A percentile compares a stretch with the other conserved stretches of the same genome.
These are phyloP conservation scores for Tetradesmus obliquus DNA, from an alignment of 139 green algal species.

Conservation along the genomic window DNA sequence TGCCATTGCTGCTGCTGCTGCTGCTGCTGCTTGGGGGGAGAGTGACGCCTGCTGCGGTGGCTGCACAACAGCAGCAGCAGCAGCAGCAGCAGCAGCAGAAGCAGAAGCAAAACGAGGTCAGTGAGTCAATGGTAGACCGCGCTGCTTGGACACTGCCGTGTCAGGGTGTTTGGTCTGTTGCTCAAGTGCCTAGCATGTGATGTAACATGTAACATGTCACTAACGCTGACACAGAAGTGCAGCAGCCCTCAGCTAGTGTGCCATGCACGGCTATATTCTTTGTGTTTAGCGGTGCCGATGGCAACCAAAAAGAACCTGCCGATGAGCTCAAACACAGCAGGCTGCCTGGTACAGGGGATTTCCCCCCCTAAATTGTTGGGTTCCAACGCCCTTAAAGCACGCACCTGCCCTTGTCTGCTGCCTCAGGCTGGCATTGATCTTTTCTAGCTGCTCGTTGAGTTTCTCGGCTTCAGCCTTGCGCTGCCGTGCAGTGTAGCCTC, in stretches of 20 bases:
- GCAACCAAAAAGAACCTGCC: no score
- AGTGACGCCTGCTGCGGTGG: constrained; percentile 54
- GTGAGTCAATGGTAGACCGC: no score
- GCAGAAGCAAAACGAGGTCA: background rate
- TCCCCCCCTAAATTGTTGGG: no score
- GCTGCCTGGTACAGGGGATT: no score
- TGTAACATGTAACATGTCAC: no score
- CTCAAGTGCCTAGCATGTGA: no score
- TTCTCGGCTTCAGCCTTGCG: constrained; percentile 90
- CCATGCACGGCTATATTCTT: no score
- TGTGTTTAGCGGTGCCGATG: no score
- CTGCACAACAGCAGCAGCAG: constrained; percentile 37
- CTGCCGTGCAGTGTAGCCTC: constrained; percentile 75
- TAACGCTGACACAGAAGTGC: no score
- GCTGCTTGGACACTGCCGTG: no score
- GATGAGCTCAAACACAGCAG: background rate
- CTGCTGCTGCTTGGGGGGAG: constrained; percentile 24
- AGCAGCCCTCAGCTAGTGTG: no score
- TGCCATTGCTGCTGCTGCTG: constrained; percentile 6
- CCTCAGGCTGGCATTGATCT: constrained; percentile 89
- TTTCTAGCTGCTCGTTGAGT: constrained; percentile 92
- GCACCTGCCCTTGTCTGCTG: constrained; percentile 83
- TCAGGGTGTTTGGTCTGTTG: no score
- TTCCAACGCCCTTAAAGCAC: background rate
- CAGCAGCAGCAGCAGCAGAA: background rate